Conservation (phyloP, 306 rosid genomes). For the Mimosa bimucronata region DNA sequence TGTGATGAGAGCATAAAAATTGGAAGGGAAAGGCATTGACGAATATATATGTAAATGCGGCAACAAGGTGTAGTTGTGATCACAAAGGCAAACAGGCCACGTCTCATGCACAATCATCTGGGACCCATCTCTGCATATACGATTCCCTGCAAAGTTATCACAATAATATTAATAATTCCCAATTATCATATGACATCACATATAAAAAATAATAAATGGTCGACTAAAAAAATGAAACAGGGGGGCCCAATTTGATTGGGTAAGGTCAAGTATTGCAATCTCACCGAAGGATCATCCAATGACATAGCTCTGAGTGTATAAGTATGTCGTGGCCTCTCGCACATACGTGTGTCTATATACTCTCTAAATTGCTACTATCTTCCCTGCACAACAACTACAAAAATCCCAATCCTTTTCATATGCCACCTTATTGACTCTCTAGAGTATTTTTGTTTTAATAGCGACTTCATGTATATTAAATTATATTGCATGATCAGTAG, state of each 20-base stretch:
- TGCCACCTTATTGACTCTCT: not conserved
- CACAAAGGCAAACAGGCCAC: constrained; percentile 6
- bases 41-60: not conserved
- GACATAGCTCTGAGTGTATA: constrained; percentile 1
- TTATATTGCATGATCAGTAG: too few relatives aligned
- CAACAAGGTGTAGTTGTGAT: not conserved
- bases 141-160: not conserved
- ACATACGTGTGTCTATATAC: not conserved
- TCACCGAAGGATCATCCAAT: constrained; percentile 9
- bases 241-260: constrained; percentile 3
- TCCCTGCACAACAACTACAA: not conserved
- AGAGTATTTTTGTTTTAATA: too few relatives aligned
- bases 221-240: not conserved
- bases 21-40: not conserved
- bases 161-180: not conserved
- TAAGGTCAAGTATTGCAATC: not conserved
- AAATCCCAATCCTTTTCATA: not conserved
- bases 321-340: not conserved
- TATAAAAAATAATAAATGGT: too few relatives aligned
- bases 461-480: not conserved
- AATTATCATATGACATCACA: not conserved
- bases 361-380: not conserved
- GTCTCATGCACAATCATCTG: constrained; percentile 29
- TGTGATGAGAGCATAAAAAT: not conserved
- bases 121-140: not conserved